These are phyloP conservation scores for Boletus vermiculosoides DNA, from an alignment of 768 basidiomycete genomes.

Conservation along the genomic window DNA sequence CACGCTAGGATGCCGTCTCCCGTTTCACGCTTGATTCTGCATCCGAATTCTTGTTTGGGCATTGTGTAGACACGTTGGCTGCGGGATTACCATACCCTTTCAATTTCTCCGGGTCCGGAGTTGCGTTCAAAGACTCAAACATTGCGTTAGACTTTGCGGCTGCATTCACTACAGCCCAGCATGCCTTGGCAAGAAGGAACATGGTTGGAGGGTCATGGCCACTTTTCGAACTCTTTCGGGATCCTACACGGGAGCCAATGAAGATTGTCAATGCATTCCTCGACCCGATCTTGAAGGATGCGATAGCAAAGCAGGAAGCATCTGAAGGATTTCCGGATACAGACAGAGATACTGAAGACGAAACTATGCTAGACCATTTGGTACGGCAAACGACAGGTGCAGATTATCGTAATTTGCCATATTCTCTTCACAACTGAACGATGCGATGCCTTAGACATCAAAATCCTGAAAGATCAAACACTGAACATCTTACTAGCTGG, in stretches of 20 bases:
- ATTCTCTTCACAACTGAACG: not conserved
- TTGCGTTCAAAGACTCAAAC: conserved; percentile 13
- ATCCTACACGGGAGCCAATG: conserved; percentile 35
- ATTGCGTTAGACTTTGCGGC: conserved; percentile 28
- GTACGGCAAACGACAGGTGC: conserved; percentile 39
- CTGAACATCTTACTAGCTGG: conserved; percentile 46
- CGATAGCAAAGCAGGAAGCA: conserved; percentile 27
- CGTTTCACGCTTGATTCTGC: conserved; percentile 55
- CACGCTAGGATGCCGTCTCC: conserved; percentile 40
- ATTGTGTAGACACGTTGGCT: conserved; percentile 40
- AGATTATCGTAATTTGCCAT: not conserved
- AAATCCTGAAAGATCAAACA: conserved; percentile 41
- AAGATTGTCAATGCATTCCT: conserved; percentile 38
- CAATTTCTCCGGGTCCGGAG: conserved; percentile 12
- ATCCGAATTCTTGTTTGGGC: conserved; percentile 52
- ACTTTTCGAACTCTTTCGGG: conserved; percentile 36
- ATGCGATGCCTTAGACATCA: conserved; percentile 20
- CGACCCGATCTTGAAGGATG: conserved; percentile 40
- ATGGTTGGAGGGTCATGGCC: conserved; percentile 40
- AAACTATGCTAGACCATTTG: conserved; percentile 43
- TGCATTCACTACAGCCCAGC: conserved; percentile 38
- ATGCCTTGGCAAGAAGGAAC: conserved; percentile 27
- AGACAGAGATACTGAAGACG: conserved; percentile 27
- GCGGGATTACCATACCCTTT: conserved; percentile 40
- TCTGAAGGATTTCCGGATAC: conserved; percentile 1